phyloP scores from a whole-genome alignment of 1,284 basidiomycete species.

The Apiotrichum laibachii region DNA sequence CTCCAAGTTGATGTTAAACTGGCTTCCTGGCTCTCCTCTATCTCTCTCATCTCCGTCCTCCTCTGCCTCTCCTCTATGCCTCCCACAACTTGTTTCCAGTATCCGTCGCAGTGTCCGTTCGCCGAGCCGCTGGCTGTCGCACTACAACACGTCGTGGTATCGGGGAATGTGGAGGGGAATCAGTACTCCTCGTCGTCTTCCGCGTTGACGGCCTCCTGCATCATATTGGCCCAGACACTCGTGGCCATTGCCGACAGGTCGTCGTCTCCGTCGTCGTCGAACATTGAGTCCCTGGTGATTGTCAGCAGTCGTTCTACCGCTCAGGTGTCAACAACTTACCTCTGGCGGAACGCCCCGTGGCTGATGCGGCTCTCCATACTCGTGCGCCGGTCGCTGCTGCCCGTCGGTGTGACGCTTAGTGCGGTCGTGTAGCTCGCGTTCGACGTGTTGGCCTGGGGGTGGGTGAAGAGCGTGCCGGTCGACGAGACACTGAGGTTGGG shows the following conservation, averaged over 20 bases:
- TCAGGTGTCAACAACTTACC: not conserved
- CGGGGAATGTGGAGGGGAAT: too few species aligned
- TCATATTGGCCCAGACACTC: slow-evolving; percentile 50
- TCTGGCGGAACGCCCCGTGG: not conserved
- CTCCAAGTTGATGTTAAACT: too few species aligned
- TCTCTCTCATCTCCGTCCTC: too few species aligned
- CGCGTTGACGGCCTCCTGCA: slow-evolving; percentile 45
- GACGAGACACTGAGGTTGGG: slow-evolving; percentile 2
- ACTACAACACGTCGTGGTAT: too few species aligned
- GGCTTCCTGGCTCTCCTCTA: too few species aligned
- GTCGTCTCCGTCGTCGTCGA: slow-evolving; percentile 20
- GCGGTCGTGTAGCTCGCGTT: slow-evolving; percentile 2
- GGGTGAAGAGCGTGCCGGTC: not conserved
- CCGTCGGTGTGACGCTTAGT: not conserved
- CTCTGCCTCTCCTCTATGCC: too few species aligned
- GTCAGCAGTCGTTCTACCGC: not conserved
- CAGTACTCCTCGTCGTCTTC: slow-evolving; percentile 6
- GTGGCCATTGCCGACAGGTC: slow-evolving; percentile 36
- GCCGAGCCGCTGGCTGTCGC: too few species aligned
- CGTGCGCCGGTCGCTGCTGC: not conserved
- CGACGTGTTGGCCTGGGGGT: not conserved
- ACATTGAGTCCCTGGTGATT: slow-evolving; percentile 6
- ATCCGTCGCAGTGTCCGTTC: too few species aligned
- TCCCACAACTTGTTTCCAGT: too few species aligned
- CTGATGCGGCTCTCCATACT: slow-evolving; percentile 3